Conservation (phyloP, 768 basidiomycete genomes). For the Tulasnella sp. region DNA sequence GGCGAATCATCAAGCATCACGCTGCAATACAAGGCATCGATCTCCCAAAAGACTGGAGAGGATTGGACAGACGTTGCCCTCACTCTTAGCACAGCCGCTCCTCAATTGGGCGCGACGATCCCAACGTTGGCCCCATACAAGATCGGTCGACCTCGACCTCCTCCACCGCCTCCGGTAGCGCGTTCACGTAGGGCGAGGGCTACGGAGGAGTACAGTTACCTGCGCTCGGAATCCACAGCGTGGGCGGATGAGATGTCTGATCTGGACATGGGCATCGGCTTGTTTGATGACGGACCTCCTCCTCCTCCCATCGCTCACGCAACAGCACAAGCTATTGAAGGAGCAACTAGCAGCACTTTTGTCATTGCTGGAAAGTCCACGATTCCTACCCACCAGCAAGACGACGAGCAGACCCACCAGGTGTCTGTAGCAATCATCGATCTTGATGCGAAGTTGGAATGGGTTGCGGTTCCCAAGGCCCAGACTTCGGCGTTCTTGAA, state of each 20-base stretch:
- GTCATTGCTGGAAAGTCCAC: conserved; percentile 11
- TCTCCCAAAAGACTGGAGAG: conserved; percentile 24
- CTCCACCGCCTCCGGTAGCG: not conserved
- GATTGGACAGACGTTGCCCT: conserved; percentile 24
- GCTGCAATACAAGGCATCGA: conserved; percentile 24
- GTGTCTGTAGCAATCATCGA: conserved; percentile 18
- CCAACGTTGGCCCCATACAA: conserved; percentile 15
- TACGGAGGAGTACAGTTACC: too few relatives aligned
- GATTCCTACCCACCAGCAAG: conserved; percentile 13
- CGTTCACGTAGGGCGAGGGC: too few relatives aligned
- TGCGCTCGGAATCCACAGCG: too few relatives aligned
- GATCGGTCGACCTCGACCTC: conserved; percentile 3
- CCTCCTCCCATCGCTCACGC: not conserved
- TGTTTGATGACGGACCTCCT: not conserved
- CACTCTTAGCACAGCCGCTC: conserved; percentile 23
- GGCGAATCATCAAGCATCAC: not conserved
- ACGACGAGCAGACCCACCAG: conserved; percentile 6
- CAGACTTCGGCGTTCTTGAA: conserved; percentile 4
- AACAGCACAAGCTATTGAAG: conserved; percentile 5
- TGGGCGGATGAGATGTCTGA: not conserved
- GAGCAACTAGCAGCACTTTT: conserved; percentile 19
- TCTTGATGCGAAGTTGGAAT: conserved; percentile 19
- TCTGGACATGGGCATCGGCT: not conserved
- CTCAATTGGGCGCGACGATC: conserved; percentile 16
- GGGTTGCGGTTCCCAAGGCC: conserved; percentile 21